Evolutionary conservation across 306 rosid genomes (phyloP), one percentile per base, ranked within the genome.

Genomic region (Cicer arietinum): DNA sequence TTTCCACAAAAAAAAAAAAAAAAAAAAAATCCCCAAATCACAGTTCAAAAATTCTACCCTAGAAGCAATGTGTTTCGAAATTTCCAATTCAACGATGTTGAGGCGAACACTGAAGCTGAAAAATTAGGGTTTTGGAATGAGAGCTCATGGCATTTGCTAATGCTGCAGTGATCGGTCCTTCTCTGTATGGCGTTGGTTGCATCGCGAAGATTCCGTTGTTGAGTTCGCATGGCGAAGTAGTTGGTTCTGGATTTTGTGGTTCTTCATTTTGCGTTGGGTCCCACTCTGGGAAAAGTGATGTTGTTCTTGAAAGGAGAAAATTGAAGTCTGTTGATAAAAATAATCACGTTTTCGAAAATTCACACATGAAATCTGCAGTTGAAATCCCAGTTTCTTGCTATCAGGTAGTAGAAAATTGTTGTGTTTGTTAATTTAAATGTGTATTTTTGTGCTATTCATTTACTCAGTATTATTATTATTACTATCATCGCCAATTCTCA

Each of bases 381-480:
- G 98, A 95, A 80, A 89, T 95, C 54, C 96, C 96, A 3, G 89
- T 95, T 72, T 84, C 90, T 45, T 95, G 99, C 73, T 92, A 85
- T 73, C 99, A 87, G 98, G 98, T 94, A 58, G 83, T 67, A 18
- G 20, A 52, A 66, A 30, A n/a, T 66, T 25, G 10, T 14, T 58
- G 50, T n/a, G 7, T 11, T 46, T 61, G 46, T 62, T 17, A 39
- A 7, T 46, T 35, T 69, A 4, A 10, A 20, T 57, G 63, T 5
- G 40, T 8, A 3, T 58, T 1, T 25, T 18, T 0, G 1, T n/a
- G 11, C 39, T 14, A 5, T 14, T 63, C 6, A 41, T n/a, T 16
- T 10, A 2, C 7, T 10, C 4, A 11, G 2, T 25, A 22, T 22
- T 22, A 20, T 45, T 18, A 8, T 14, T 12, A 67, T 20, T 7